A percentile compares a stretch with the other conserved stretches of the same genome.
Evolutionary conservation across 2,329 filamentous ascomycete species (phyloP).

Genomic region (Endothia cerciana): DNA sequence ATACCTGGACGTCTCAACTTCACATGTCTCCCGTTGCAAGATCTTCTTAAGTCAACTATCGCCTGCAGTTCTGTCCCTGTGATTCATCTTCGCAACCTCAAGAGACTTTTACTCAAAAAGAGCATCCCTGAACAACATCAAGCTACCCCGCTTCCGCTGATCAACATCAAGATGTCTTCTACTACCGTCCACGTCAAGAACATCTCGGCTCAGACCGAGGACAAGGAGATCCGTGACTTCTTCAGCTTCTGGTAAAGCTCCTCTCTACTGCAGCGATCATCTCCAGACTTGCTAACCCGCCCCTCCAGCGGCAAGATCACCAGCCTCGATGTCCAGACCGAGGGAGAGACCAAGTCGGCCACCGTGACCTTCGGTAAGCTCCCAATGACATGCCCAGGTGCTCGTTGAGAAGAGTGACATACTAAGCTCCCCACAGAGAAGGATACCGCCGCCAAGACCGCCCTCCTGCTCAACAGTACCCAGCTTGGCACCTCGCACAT

Average conservation of each 20-base stretch:
- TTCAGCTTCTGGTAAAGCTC: constrained; percentile 86
- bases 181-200: constrained; percentile 85
- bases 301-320: constrained; percentile 82
- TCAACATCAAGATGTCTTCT: constrained; percentile 53
- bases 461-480: constrained; percentile 94
- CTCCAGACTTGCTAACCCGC: constrained; percentile 5
- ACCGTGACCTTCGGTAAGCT: constrained; percentile 74
- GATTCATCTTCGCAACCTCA: background rate
- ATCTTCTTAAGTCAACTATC: constrained; percentile 6
- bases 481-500: constrained; percentile 89
- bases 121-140: constrained; percentile 5
- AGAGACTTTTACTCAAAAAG: background rate
- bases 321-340: constrained; percentile 73
- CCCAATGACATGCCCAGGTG: background rate
- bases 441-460: constrained; percentile 94
- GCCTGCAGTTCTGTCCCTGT: background rate
- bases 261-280: background rate
- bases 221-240: constrained; percentile 94
- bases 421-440: constrained; percentile 64
- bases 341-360: constrained; percentile 75
- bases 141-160: constrained; percentile 3
- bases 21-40: background rate
- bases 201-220: constrained; percentile 79
- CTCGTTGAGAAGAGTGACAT: background rate
- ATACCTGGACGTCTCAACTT: constrained; percentile 5